Evolutionary conservation across 345 rosid genomes (phyloP).

Genomic region (Eucalyptus viminalis): DNA sequence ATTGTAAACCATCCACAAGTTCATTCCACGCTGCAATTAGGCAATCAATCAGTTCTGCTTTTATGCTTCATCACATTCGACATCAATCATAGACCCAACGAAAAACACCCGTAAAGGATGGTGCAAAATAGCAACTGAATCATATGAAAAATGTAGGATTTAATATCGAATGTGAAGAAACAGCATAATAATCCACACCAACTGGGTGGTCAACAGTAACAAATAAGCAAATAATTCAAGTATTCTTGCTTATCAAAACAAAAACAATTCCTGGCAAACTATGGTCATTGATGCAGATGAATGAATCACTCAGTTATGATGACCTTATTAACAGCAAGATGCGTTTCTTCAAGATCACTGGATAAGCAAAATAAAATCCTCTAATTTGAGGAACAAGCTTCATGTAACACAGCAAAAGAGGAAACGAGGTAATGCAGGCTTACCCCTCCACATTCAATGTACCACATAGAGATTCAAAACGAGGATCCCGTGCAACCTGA

Average conservation of each 20-base stretch:
- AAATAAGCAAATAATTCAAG: background rate
- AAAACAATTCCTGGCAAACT: background rate
- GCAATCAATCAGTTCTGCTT: background rate
- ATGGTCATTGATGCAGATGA: background rate
- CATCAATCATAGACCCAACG: background rate
- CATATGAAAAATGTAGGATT: background rate
- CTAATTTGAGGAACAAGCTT: background rate
- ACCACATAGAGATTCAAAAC: conserved; percentile 65
- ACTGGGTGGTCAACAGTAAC: background rate
- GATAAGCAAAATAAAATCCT: background rate
- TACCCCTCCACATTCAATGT: conserved; percentile 58
- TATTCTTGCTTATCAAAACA: background rate
- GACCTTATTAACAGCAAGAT: background rate
- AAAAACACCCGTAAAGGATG: background rate
- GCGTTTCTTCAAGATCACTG: background rate
- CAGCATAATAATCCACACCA: background rate
- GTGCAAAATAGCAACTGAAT: background rate
- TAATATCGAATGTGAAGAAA: background rate
- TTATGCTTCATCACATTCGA: background rate
- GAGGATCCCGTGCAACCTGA: conserved; percentile 68
- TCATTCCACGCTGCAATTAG: background rate
- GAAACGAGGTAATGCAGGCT: background rate
- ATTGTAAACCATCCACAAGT: background rate
- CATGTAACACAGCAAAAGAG: background rate
- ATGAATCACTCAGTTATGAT: background rate